Base-by-base conservation (phyloP, 768 basidiomycete genomes). In the Leccinum subgranulosum region DNA sequence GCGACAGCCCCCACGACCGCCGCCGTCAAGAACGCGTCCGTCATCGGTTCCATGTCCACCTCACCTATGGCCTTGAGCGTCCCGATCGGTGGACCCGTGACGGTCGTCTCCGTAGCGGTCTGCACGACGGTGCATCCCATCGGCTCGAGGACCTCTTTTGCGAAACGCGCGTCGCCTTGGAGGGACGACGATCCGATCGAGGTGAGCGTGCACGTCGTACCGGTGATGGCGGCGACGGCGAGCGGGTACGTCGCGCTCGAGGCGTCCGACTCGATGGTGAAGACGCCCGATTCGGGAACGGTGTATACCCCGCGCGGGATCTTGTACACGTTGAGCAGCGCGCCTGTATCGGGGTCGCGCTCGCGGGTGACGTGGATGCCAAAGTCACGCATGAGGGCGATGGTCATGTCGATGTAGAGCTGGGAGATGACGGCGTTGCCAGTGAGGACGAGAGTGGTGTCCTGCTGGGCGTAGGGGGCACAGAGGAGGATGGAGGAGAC, bases 11-110 rank as follows among this genome's bases (percentile, higher is more conserved):
- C 95, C 19, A 99, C 76, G 8, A 88, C 94, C 11, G 86, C 90
- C 9, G 97, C 96, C 3, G 95, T 98, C 76, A 98, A 81, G 79
- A 99, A 99, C 21, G 96, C 97, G 71, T 99, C 97, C 7, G 97
- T 99, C 97, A 99, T 98, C n/a, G 88, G 87, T 73, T 97, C 94
- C 97, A 98, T 98, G 69, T 98, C 93, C 21, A 98, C 85, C 64
- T 87, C 82, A 10, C 69, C 69, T 55, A 66, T 61, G 0, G 64
- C 55, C 52, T 90, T 91, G 51, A 97, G 80, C 2, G 90, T 90
- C 62, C 86, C 86, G 50, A 99, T 80, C 0, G 90, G 87, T 3
- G 96, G 96, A 0, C 97, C 97, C 0, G 83, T 86, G 33, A 98
- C 97, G 10, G 92, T 97, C 9, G 96, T 98, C 71, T 90, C 87